Evolutionary conservation across 1,284 basidiomycete genomes (phyloP), one percentile per base, ranked within the genome.

Genomic region (Vanrija humicola): DNA sequence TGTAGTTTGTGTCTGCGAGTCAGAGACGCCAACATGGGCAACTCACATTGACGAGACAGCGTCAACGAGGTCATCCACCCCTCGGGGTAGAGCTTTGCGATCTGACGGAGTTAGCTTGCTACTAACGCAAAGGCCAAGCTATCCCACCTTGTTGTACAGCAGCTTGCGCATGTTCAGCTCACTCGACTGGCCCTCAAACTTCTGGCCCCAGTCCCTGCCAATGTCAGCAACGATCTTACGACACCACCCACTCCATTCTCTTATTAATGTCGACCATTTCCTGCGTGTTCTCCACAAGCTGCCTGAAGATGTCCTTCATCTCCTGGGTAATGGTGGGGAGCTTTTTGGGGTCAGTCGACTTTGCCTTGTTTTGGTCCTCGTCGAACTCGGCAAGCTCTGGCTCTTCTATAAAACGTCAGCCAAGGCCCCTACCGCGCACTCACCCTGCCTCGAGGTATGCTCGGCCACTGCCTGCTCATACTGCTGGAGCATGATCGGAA

Each of bases 71-170:
- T 64, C 64, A 66, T 68, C 52, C 61, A 74, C 19, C 70, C 72
- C 23, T 68, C 67, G 3, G 74, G 74, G 68, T 73, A 76, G 21
- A 63, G 54, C 19, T 66, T 66, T 23, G 63, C 54, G 25, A 75
- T 64, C 71, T 69, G 51, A 12, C 4, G 9, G 21, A 2, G 44
- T 52, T 26, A 47, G 47, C 44, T 39, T n/a, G 16, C 3, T n/a
- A n/a, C n/a, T n/a, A n/a, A n/a, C n/a, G n/a, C 45, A 26, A 39
- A 28, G 2, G 1, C 3, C 5, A 0, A 2, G 15, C 5, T 16
- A 49, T 23, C 65, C 54, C 43, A 69, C 66, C 58, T 62, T 64
- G 39, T 58, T 66, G 49, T 69, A 70, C 48, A 70, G 50, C 19
- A 56, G 42, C 44, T 60, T 66, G 54, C 67, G 67, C 48, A 67